Evolutionary conservation across 176 grass and related monocot genomes (phyloP), one percentile per base, ranked within the genome.

Genomic region (Triticum monococcum): DNA sequence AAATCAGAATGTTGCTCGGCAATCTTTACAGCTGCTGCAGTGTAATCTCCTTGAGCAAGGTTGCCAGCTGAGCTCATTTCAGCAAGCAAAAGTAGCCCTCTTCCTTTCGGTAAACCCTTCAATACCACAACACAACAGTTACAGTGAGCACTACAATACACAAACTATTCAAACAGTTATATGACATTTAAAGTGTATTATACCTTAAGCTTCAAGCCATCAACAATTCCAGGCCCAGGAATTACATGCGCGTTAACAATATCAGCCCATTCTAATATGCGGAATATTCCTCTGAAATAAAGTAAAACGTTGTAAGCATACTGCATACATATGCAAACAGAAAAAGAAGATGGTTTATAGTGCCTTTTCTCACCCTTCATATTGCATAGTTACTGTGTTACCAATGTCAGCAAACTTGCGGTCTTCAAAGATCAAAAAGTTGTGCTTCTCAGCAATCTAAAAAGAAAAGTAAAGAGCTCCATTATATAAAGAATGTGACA

Each of bases 401-500:
- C 97, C 94, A 18, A 99, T 99, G 80, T 99, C 94, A 71, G 97
- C 97, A 78, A 99, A 96, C 85, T 96, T 99, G 25, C 90, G 94
- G 81, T 99, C 94, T 79, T 99, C 97, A 8, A 99, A 99, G 48
- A 99, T 99, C 82, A 96, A 85, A 70, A 99, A 99, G 81, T 96
- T 96, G 83, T 99, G 77, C 50, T 88, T 96, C 50, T 99, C 97
- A 68, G 94, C 89, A 94, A 99, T 96, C 94, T 99, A 18, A 9
- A 70, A 90, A 41, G 45, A 64, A 36, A 46, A 41, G 17, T 43
- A 10, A 5, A 69, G 38, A 38, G 73, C 32, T 2, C 2, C 72
- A 70, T 86, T 52, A 83, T 11, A 23, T 12, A 48, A 40, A 24
- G 3, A 83, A 2, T 38, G 46, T 9, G 10, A 10, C 38, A 41